Evolutionary conservation across 345 rosid genomes (phyloP).

Genomic region (Eucalyptus virginea): DNA sequence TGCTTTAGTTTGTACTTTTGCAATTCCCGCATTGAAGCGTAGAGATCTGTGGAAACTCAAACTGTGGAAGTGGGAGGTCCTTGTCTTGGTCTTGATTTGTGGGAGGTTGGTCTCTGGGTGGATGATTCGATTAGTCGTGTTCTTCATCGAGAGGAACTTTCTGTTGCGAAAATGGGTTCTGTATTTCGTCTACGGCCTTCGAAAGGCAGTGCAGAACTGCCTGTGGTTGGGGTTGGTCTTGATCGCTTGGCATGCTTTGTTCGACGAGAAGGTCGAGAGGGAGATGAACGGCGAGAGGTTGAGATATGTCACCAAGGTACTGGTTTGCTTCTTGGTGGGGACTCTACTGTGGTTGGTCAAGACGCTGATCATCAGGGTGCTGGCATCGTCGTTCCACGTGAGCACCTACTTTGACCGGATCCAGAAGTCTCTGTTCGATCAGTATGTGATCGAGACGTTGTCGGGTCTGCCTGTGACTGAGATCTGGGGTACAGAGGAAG

Average conservation of each 20-base stretch:
- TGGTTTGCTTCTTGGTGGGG: slow-evolving; percentile 55
- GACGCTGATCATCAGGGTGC: slow-evolving; percentile 69
- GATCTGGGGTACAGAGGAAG: slow-evolving; percentile 17
- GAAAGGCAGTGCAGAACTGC: slow-evolving; percentile 51
- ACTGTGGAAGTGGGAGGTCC: slow-evolving; percentile 83
- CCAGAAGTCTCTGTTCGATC: slow-evolving; percentile 77
- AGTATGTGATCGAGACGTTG: slow-evolving; percentile 58
- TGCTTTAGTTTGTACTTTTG: slow-evolving; percentile 36
- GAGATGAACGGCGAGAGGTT: slow-evolving; percentile 13
- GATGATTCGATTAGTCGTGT: neutral
- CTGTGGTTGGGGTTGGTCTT: slow-evolving; percentile 18
- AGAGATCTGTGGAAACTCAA: slow-evolving; percentile 28
- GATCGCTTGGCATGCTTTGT: slow-evolving; percentile 66
- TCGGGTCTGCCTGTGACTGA: slow-evolving; percentile 53
- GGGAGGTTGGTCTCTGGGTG: slow-evolving; percentile 82
- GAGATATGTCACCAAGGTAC: slow-evolving; percentile 37
- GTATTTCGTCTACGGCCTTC: slow-evolving; percentile 72
- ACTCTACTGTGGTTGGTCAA: slow-evolving; percentile 70
- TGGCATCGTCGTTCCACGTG: slow-evolving; percentile 81
- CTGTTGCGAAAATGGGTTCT: slow-evolving; percentile 59
- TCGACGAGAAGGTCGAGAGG: slow-evolving; percentile 45
- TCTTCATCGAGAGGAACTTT: slow-evolving; percentile 64
- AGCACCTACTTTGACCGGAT: slow-evolving; percentile 93
- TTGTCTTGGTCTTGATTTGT: slow-evolving; percentile 62
- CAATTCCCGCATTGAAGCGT: slow-evolving; percentile 15